These are phyloP conservation scores for Trichosporon asahii DNA, from an alignment of 1,284 basidiomycete species.

Conservation along the genomic window DNA sequence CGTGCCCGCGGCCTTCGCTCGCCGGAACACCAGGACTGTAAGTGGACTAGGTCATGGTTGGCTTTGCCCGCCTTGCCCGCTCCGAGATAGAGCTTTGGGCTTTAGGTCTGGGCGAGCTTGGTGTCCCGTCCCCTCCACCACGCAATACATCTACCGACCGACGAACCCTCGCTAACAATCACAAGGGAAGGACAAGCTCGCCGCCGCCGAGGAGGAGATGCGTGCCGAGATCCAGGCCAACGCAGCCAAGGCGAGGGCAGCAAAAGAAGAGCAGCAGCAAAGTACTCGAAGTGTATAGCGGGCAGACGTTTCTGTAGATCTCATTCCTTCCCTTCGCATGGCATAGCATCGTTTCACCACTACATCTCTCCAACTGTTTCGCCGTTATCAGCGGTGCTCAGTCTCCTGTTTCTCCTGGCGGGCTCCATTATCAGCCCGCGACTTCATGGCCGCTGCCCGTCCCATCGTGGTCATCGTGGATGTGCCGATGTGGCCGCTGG, in stretches of 20 bases:
- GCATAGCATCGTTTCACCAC: background rate
- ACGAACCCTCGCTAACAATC: background rate
- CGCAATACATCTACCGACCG: background rate
- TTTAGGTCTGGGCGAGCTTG: background rate
- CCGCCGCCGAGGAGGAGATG: constrained; percentile 6
- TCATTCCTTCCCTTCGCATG: background rate
- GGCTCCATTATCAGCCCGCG: background rate
- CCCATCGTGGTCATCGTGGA: background rate
- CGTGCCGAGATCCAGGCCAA: background rate
- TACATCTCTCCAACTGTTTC: background rate
- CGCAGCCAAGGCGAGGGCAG: background rate
- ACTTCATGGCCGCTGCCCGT: no score
- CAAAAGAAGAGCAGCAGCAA: background rate
- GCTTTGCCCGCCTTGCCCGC: background rate
- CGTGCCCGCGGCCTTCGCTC: constrained; percentile 18
- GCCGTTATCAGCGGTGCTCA: background rate
- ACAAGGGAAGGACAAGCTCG: constrained; percentile 22
- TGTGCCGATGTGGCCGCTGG: no score
- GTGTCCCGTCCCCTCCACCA: background rate
- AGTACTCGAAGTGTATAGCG: background rate
- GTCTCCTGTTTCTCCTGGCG: no score
- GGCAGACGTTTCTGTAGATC: background rate
- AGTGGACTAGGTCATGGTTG: background rate
- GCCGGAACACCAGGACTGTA: constrained; percentile 15
- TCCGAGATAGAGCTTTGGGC: background rate